Evolutionary conservation across 139 green algal genomes (phyloP).

Genomic region (Zygnema circumcarinatum): DNA sequence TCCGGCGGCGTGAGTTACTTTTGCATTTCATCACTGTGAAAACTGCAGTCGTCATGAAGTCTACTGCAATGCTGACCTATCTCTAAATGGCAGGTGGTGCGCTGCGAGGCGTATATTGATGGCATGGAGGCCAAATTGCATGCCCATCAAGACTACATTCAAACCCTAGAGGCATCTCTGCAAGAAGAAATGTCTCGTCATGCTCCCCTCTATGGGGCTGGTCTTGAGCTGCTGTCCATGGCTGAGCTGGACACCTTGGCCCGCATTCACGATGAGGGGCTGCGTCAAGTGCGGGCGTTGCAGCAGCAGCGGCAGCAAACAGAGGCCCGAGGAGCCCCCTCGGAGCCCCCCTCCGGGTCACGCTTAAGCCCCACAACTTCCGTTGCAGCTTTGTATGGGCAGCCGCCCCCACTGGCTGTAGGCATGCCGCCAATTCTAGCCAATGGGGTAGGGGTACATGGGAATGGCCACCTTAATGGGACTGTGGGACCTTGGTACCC

Average conservation of each 20-base stretch:
- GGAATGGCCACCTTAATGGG: slow-evolving; percentile 10
- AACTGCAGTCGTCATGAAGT: too few species aligned
- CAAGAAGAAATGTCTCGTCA: slow-evolving; percentile 65
- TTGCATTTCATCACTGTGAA: too few species aligned
- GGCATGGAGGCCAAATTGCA: slow-evolving; percentile 63
- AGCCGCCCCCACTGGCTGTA: not conserved
- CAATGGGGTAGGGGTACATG: slow-evolving; percentile 6
- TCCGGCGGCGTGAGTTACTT: too few species aligned
- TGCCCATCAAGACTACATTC: slow-evolving; percentile 64
- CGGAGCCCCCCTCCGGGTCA: not conserved
- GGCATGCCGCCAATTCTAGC: slow-evolving; percentile 12
- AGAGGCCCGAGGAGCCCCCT: not conserved
- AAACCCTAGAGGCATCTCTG: slow-evolving; percentile 63
- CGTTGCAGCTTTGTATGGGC: not conserved
- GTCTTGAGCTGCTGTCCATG: slow-evolving; percentile 60
- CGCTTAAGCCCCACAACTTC: not conserved
- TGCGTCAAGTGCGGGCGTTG: slow-evolving; percentile 39
- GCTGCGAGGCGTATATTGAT: slow-evolving; percentile 60
- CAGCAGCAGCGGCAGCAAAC: slow-evolving; percentile 32
- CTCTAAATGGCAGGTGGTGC: slow-evolving; percentile 45
- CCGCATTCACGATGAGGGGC: slow-evolving; percentile 63
- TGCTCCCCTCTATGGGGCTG: slow-evolving; percentile 59
- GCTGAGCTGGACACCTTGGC: slow-evolving; percentile 66
- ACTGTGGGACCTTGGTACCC: slow-evolving; percentile 6
- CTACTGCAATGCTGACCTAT: too few species aligned